A percentile compares a stretch with the other conserved stretches of the same genome.
These are phyloP conservation scores for Coleophoma eucalyptorum DNA, from an alignment of 2,329 filamentous ascomycete species.

Conservation along the genomic window DNA sequence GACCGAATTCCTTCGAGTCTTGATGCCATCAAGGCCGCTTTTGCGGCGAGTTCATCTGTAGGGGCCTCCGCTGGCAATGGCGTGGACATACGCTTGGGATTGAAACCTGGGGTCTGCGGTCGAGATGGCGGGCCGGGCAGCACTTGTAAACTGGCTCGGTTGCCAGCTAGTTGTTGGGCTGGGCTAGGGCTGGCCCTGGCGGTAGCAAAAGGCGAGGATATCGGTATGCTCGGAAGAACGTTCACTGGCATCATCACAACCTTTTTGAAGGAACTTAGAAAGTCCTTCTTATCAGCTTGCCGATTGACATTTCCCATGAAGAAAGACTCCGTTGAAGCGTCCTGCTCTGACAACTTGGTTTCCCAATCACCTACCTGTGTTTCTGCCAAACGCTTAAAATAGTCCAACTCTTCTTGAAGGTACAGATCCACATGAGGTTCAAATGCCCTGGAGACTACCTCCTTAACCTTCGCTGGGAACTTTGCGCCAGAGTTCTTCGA, in stretches of 20 bases:
- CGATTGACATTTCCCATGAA: slow-evolving; percentile 95
- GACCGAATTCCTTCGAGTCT: slow-evolving; percentile 92
- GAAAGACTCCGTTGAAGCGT: slow-evolving; percentile 85
- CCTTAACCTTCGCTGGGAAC: slow-evolving; percentile 61
- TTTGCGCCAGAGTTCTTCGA: slow-evolving; percentile 59
- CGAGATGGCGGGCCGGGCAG: slow-evolving; percentile 33
- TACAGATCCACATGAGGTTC: slow-evolving; percentile 94
- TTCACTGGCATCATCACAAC: slow-evolving; percentile 99
- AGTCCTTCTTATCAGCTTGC: slow-evolving; percentile 94
- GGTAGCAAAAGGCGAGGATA: slow-evolving; percentile 53
- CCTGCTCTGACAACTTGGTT: slow-evolving; percentile 85
- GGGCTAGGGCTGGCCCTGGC: slow-evolving; percentile 26
- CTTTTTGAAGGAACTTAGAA: slow-evolving; percentile 94
- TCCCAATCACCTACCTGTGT: slow-evolving; percentile 82
- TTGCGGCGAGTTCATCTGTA: slow-evolving; percentile 88
- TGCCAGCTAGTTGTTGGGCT: slow-evolving; percentile 13
- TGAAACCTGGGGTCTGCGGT: slow-evolving; percentile 44
- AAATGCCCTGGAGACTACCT: slow-evolving; percentile 70
- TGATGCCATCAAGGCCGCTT: slow-evolving; percentile 96
- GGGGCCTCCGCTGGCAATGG: slow-evolving; percentile 62
- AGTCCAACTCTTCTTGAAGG: slow-evolving; percentile 83
- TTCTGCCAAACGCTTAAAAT: slow-evolving; percentile 75
- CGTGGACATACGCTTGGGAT: slow-evolving; percentile 21
- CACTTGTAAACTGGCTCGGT: slow-evolving; percentile 22
- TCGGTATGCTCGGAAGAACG: slow-evolving; percentile 69